Evolutionary conservation across 75 land plant species (phyloP).

Genomic region (Sequoia sempervirens): DNA sequence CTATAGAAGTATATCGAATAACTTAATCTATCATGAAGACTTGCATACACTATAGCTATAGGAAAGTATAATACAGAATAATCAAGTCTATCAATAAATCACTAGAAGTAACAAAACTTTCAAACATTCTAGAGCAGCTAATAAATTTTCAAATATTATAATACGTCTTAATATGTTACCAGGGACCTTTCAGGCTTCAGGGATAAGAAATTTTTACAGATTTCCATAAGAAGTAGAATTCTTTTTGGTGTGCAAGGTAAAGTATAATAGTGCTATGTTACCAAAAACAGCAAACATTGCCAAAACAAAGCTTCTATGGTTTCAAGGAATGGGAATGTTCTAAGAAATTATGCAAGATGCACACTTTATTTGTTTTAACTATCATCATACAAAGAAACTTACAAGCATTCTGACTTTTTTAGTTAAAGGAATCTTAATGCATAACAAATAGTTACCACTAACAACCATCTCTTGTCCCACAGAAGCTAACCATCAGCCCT

Average conservation of each 20-base stretch:
- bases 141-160: too few species aligned
- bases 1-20: background rate
- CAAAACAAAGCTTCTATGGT: background rate
- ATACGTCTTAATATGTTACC: too few species aligned
- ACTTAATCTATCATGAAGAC: background rate
- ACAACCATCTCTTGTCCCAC: background rate
- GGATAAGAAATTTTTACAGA: too few species aligned
- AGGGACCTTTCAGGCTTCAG: too few species aligned
- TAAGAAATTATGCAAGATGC: background rate
- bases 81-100: too few species aligned
- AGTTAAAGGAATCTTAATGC: background rate
- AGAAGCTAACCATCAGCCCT: background rate
- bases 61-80: too few species aligned
- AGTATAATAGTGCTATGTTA: background rate
- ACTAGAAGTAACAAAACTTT: too few species aligned
- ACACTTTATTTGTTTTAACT: background rate
- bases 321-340: background rate
- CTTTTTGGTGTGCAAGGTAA: too few species aligned
- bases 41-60: too few species aligned
- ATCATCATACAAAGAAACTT: too few species aligned
- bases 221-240: too few species aligned
- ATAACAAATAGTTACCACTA: background rate
- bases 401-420: background rate
- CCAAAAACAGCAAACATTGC: background rate
- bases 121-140: too few species aligned